Conservation (phyloP, 2,329 filamentous ascomycete genomes). For the Clarireedia sp. region DNA sequence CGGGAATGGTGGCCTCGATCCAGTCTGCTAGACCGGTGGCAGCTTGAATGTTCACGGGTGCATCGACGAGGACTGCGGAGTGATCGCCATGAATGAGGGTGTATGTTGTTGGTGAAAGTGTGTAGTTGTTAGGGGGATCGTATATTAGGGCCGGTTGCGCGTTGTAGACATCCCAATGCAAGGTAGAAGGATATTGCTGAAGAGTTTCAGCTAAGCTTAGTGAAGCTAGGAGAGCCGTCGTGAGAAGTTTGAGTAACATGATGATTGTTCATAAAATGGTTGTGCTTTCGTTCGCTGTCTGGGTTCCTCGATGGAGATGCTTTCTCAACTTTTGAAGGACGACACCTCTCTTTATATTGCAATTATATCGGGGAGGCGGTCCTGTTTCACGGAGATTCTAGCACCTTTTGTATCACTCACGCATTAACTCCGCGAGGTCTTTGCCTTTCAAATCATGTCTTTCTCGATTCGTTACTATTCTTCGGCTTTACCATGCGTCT, state of each 20-base stretch:
- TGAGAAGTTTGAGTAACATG: neutral
- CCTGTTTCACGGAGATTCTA: too few species aligned
- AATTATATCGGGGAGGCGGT: neutral
- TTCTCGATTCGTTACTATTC: too few species aligned
- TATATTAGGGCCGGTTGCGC: neutral
- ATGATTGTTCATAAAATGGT: neutral
- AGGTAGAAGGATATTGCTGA: neutral
- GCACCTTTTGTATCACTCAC: too few species aligned
- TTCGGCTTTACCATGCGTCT: too few species aligned
- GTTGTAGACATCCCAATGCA: neutral
- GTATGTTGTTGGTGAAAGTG: neutral
- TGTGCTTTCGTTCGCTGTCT: too few species aligned
- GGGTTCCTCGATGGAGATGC: neutral
- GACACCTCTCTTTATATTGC: neutral
- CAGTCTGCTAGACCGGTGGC: constrained; percentile 27
- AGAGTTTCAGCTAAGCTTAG: neutral
- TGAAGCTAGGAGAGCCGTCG: neutral
- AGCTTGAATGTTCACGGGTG: neutral
- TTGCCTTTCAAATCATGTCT: too few species aligned
- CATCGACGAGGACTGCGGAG: neutral
- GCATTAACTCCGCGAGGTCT: too few species aligned
- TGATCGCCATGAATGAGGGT: neutral
- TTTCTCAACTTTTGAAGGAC: too few species aligned
- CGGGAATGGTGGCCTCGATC: constrained; percentile 28
- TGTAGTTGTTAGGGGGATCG: neutral